Conservation (phyloP, 805 yeast genomes). For the Candida stauntonica region DNA sequence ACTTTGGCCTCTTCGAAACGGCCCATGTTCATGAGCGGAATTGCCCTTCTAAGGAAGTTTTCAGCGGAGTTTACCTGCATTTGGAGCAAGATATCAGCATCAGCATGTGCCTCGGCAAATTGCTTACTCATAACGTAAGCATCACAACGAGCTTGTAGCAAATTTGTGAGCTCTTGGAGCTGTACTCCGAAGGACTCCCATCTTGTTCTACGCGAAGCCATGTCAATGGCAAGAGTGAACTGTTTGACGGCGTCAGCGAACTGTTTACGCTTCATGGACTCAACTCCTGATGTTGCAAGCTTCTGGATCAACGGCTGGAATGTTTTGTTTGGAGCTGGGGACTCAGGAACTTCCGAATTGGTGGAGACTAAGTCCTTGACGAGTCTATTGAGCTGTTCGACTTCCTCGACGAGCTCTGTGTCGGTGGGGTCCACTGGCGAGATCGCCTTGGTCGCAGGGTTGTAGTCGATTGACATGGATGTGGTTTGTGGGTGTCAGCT, state of each 20-base stretch:
- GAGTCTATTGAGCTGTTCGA: slow-evolving; percentile 33
- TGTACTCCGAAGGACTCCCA: slow-evolving; percentile 74
- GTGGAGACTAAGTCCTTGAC: slow-evolving; percentile 30
- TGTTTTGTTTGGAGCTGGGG: slow-evolving; percentile 50
- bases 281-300: slow-evolving; percentile 60
- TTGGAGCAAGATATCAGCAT: slow-evolving; percentile 45
- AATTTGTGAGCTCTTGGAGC: slow-evolving; percentile 59
- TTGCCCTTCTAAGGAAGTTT: slow-evolving; percentile 67
- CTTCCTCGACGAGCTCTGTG: slow-evolving; percentile 22
- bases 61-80: slow-evolving; percentile 46
- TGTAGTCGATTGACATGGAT: slow-evolving; percentile 21
- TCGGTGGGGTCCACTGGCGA: slow-evolving; percentile 10
- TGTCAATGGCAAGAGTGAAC: slow-evolving; percentile 60
- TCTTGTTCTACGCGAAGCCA: slow-evolving; percentile 62
- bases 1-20: slow-evolving; percentile 58
- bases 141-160: slow-evolving; percentile 69
- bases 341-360: slow-evolving; percentile 46
- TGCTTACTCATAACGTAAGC: slow-evolving; percentile 53
- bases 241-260: slow-evolving; percentile 59
- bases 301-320: slow-evolving; percentile 56
- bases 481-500: not conserved
- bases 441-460: slow-evolving; percentile 27
- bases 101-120: slow-evolving; percentile 58
- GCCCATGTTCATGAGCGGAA: slow-evolving; percentile 57
- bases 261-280: slow-evolving; percentile 49